A percentile compares a stretch with the other conserved stretches of the same genome.
phyloP scores from a whole-genome alignment of 345 rosid species.

The Lepidium sativum region DNA sequence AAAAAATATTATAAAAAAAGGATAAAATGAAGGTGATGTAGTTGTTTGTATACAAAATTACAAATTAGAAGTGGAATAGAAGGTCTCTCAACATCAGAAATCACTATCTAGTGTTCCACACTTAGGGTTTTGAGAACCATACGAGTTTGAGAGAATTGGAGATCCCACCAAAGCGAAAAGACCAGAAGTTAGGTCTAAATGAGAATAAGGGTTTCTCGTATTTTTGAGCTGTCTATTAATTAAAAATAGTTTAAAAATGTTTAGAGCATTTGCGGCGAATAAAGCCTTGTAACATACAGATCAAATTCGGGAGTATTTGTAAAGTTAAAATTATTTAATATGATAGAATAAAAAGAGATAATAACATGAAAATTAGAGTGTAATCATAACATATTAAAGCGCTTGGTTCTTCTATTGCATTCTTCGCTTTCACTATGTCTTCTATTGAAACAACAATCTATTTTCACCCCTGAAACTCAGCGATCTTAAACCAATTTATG shows the following conservation, averaged over 20 bases:
- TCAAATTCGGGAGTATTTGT: neutral
- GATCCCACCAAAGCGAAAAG: slow-evolving; percentile 20
- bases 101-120: slow-evolving; percentile 22
- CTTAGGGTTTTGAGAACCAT: slow-evolving; percentile 13
- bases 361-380: neutral
- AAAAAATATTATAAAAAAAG: neutral
- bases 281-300: neutral
- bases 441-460: no score
- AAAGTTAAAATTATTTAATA: neutral
- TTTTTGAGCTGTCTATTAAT: slow-evolving; percentile 1
- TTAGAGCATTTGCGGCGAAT: neutral
- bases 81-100: slow-evolving; percentile 21
- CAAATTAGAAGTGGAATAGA: slow-evolving; percentile 22
- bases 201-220: neutral
- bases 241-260: neutral
- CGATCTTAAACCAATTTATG: no score
- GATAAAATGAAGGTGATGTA: slow-evolving; percentile 25
- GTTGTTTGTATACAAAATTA: slow-evolving; percentile 24
- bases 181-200: neutral
- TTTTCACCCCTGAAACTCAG: no score
- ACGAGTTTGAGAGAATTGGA: slow-evolving; percentile 15
- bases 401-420: neutral
- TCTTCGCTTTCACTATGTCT: neutral
- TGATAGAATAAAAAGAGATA: neutral
- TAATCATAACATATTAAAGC: neutral